phyloP scores from a whole-genome alignment of 768 basidiomycete genomes.

The Boletellus ananiceps region DNA sequence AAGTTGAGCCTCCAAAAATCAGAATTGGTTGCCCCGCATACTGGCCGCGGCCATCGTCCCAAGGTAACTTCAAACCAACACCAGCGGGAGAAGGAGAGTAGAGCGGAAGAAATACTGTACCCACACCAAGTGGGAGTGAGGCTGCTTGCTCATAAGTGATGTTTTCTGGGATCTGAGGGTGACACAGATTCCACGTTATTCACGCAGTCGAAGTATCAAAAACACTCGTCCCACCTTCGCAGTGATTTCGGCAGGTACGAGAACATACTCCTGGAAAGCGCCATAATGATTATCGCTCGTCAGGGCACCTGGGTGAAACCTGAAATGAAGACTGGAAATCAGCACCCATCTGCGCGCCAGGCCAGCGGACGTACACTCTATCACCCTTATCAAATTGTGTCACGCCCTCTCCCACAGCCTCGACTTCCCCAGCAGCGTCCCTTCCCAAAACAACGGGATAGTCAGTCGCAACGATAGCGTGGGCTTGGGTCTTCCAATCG shows the following conservation, averaged over 20 bases:
- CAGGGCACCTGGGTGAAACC: conserved; percentile 17
- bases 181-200: conserved; percentile 9
- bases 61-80: conserved; percentile 31
- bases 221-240: conserved; percentile 6
- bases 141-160: conserved; percentile 37
- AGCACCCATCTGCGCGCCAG: no score
- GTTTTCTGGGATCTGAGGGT: conserved; percentile 31
- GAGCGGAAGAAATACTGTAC: conserved; percentile 31
- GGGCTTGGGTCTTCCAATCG: conserved; percentile 32
- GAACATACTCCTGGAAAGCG: conserved; percentile 27
- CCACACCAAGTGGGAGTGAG: conserved; percentile 32
- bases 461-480: neutral
- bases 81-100: conserved; percentile 28
- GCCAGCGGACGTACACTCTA: conserved; percentile 10
- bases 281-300: conserved; percentile 1
- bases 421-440: conserved; percentile 39
- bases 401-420: conserved; percentile 38
- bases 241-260: conserved; percentile 21
- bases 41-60: conserved; percentile 30
- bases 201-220: neutral
- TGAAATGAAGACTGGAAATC: neutral
- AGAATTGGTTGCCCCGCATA: conserved; percentile 30
- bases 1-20: conserved; percentile 36
- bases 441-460: conserved; percentile 37
- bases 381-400: conserved; percentile 35